Conservation (phyloP, 352 stramenopile species). For the Plasmopara muralis region DNA sequence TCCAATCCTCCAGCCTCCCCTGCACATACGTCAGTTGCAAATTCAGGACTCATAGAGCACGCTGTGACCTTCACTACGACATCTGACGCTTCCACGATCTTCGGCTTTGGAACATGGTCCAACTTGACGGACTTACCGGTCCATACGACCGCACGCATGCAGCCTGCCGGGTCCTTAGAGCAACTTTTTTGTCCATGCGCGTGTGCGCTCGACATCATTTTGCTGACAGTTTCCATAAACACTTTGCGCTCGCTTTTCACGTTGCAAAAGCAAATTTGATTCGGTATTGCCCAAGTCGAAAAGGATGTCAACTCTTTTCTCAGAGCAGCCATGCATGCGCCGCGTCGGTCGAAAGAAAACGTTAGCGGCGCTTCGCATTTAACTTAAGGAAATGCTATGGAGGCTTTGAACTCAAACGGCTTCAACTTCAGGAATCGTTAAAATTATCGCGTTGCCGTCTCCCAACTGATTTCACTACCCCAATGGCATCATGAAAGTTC, state of each 20-base stretch:
- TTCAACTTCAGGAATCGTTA: too few relatives aligned
- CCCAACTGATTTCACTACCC: too few relatives aligned
- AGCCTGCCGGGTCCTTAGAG: constrained; percentile 28
- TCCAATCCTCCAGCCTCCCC: constrained; percentile 37
- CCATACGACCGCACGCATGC: constrained; percentile 61
- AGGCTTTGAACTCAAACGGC: too few relatives aligned
- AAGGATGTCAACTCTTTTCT: constrained; percentile 6
- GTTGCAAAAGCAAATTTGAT: constrained; percentile 25
- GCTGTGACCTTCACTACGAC: constrained; percentile 61
- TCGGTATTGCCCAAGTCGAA: not conserved
- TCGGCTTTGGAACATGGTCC: constrained; percentile 48
- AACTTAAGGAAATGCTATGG: too few relatives aligned
- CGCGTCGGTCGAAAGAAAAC: not conserved
- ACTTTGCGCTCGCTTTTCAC: constrained; percentile 7
- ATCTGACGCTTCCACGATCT: constrained; percentile 45
- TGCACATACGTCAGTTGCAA: constrained; percentile 33
- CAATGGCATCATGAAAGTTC: constrained; percentile 5
- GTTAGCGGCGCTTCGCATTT: constrained; percentile 15
- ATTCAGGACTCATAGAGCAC: constrained; percentile 52
- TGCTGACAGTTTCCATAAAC: constrained; percentile 21
- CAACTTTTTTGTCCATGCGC: constrained; percentile 21
- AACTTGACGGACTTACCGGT: constrained; percentile 48
- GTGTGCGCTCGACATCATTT: constrained; percentile 24
- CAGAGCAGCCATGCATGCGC: constrained; percentile 1
- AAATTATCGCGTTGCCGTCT: too few relatives aligned